Conservation (phyloP, 208 protist species). For the Leptomonas pyrrhocoris region DNA sequence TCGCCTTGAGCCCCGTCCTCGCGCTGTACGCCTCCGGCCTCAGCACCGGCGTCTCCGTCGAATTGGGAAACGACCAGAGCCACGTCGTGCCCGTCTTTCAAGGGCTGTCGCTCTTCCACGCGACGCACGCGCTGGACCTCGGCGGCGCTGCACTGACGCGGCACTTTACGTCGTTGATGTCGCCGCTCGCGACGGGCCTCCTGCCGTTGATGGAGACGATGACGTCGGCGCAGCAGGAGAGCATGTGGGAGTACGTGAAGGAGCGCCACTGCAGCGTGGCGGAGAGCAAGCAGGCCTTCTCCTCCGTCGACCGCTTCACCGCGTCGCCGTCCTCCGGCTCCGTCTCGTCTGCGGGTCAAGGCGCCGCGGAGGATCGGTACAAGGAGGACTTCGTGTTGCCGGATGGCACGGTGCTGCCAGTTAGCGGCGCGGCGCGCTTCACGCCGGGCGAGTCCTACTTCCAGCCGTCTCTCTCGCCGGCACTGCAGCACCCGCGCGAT, state of each 20-base stretch:
- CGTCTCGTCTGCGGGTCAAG: background rate
- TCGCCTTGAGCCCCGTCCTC: constrained; percentile 83
- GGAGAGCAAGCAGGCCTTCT: constrained; percentile 36
- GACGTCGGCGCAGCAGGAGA: constrained; percentile 44
- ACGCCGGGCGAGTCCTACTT: constrained; percentile 75
- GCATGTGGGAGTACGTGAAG: constrained; percentile 89
- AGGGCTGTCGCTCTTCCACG: constrained; percentile 93
- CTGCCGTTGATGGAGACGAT: constrained; percentile 41
- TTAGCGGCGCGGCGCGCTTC: constrained; percentile 68
- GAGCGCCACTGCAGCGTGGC: constrained; percentile 70
- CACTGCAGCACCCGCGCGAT: constrained; percentile 40
- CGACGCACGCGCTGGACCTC: constrained; percentile 81
- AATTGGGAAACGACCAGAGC: constrained; percentile 97
- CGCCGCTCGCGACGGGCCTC: constrained; percentile 14
- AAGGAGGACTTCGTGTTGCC: constrained; percentile 70
- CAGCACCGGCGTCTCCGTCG: constrained; percentile 90
- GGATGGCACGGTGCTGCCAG: constrained; percentile 72
- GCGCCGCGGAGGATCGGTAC: constrained; percentile 28
- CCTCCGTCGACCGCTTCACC: background rate
- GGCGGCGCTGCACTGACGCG: constrained; percentile 80
- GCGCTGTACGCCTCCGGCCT: constrained; percentile 88
- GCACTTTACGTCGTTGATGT: constrained; percentile 39
- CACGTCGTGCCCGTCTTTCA: constrained; percentile 99
- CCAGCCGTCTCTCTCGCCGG: constrained; percentile 59
- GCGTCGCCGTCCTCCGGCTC: background rate